Base-by-base conservation (phyloP, 139 green algal genomes). In the Closterium sp. region DNA sequence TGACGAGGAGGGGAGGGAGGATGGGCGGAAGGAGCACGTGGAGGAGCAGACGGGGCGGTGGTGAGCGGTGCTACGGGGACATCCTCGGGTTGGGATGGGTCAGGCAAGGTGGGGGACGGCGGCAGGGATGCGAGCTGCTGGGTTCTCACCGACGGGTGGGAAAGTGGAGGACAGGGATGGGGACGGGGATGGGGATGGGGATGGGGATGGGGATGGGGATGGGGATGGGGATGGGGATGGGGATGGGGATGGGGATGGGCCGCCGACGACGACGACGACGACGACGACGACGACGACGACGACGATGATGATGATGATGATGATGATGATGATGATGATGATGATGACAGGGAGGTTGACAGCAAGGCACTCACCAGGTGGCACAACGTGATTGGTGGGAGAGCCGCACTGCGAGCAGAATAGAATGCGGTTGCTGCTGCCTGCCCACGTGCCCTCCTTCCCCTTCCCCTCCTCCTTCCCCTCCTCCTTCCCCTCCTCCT, bases 401-500 rank as follows among this genome's bases (percentile, higher is more conserved):
- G 50, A 27, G 22, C 90, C 90, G 93, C 90, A 93, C 87, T 92
- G 85, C 32, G 86, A 93, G 88, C 90, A 93, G 85, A 92, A 93
- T 0, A 50, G 50, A 29, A 93, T 10, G 10, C 45, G 10, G 45
- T 70, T 2, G 45, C 45, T 70, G 45, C 10, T 19, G 45, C 45
- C 45, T 4, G 11, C 45, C 45, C 45, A 70, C 45, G 10, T 70
- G 45, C 45, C 45, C 10, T 70, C 45, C 45, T 70, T 70, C 45
- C 10, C 45, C 45, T 13, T 70, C 10, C 45, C 11, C 5, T 70
- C 45, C 45, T 13, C 45, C 10, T 19, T 70, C 45, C 10, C 45
- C 45, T 19, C 5, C 45, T 4, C 10, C 45, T 70, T 13, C 45
- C 10, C 45, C 45, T 70, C 45, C 11, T 19, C 10, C 45, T 19